A percentile compares a stretch with the other conserved stretches of the same genome.
Evolutionary conservation across 2,329 filamentous ascomycete species (phyloP).

Genomic region (Monilinia laxa): DNA sequence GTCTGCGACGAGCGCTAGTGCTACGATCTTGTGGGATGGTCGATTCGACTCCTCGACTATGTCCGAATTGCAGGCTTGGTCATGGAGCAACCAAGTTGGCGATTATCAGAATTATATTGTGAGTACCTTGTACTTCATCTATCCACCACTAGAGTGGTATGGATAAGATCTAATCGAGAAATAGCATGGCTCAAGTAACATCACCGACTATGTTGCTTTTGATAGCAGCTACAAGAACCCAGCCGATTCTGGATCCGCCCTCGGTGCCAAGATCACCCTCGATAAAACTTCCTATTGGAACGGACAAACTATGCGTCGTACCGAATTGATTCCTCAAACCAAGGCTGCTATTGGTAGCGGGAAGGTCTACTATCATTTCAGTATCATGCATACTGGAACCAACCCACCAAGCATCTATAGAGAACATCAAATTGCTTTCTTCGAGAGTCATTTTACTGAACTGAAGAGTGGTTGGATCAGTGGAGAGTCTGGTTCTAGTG

Average conservation of each 20-base stretch:
- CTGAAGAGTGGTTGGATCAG: conserved; percentile 66
- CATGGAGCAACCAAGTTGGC: conserved; percentile 66
- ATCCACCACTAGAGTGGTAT: background rate
- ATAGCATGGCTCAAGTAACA: conserved; percentile 54
- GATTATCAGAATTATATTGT: conserved; percentile 73
- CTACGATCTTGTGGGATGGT: conserved; percentile 62
- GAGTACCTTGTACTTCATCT: conserved; percentile 15
- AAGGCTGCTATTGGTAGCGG: conserved; percentile 63
- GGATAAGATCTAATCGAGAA: conserved; percentile 15
- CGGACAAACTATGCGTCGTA: conserved; percentile 69
- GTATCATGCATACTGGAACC: conserved; percentile 56
- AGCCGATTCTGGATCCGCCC: conserved; percentile 56
- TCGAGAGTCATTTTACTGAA: conserved; percentile 73
- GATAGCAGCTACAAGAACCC: conserved; percentile 51
- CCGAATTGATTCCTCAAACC: conserved; percentile 72
- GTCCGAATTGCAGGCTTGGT: conserved; percentile 60
- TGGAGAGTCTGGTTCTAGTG: conserved; percentile 47
- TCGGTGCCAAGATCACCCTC: conserved; percentile 69
- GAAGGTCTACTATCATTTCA: conserved; percentile 72
- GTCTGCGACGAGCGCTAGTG: conserved; percentile 42
- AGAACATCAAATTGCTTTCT: conserved; percentile 65
- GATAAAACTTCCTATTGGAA: conserved; percentile 66
- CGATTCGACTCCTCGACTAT: conserved; percentile 60
- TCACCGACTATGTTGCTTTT: conserved; percentile 46
- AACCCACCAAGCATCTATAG: conserved; percentile 61